Evolutionary conservation across 208 protist genomes (phyloP), one percentile per base, ranked within the genome.

Genomic region (Leishmania major): DNA sequence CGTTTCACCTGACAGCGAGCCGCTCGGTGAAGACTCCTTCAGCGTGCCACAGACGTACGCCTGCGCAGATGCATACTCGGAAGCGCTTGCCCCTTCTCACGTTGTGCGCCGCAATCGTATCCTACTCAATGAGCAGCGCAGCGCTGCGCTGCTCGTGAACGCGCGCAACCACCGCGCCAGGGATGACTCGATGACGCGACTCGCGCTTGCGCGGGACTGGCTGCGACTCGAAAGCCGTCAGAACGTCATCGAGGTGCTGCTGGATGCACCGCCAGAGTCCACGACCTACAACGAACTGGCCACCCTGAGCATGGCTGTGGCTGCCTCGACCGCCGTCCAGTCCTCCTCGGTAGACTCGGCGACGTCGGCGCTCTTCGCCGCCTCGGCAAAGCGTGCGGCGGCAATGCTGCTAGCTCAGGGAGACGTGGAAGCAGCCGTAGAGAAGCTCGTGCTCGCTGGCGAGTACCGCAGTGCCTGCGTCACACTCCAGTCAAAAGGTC

Each of bases 401-500:
- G 91, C 94, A n/a, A 78, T 95, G 82, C 86, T 91, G 71, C 88
- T 95, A 17, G 91, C 92, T 11, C 80, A 87, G 35, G 92, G 92
- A 0, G 90, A 97, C 49, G 85, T 95, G 10, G 87, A 94, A 35
- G 89, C 73, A 43, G 91, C 94, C 22, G 91, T 94, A 64, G 94
- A 97, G 79, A 96, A 96, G 79, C 91, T 91, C 53, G 62, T 94
- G 13, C 75, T 97, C 1, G 91, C 88, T 5, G 87, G 89, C 57
- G 91, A 97, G 74, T 86, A 87, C 69, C 87, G 84, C 72, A 92
- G 92, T 66, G 92, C 94, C 43, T 88, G 80, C 73, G 80, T 90
- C 31, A 85, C 88, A 11, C 86, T 94, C 53, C 91, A 97, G 82
- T 93, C 91, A 35, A 91, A 90, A 40, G 90, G 89, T 0, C 86